Base-by-base conservation (phyloP, 176 grass and related monocot species). In the Avena eriantha region DNA sequence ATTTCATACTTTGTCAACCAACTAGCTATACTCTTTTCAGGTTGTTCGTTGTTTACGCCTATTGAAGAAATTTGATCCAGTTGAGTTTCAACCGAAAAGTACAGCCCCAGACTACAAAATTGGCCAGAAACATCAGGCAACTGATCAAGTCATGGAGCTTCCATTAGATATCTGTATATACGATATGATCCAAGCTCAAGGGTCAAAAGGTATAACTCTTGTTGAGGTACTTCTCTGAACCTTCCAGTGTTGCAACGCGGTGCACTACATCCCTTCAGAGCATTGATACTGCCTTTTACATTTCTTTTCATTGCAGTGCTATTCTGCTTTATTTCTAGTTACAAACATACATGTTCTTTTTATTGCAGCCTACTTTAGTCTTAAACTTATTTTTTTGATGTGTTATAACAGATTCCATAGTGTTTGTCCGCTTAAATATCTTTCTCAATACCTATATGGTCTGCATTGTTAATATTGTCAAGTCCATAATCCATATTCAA, bases 131-230 rank as follows among this genome's bases (percentile, higher is more conserved):
- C 85, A 82, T 56, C 88, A 98, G 88, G 83, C 85, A 22, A 98
- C 87, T 83, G 93, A 98, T 90, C 90, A 96, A 82, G 78, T 94
- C 84, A 76, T 98, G 70, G 96, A 98, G 56, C 93, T 98, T 86
- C 92, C 96, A 41, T 68, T 96, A 68, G 96, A 98, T 29, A 84
- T 91, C 54, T 88, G 96, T 65, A 94, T 98, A 83, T 98, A 98
- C 49, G 93, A 96, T 90, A 95, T 98, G 93, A 89, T 98, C 82
- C 91, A 91, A 89, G 87, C 71, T 26, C 84, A 92, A 90, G 96
- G 96, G 61, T 80, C 90, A 80, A 94, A 91, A 93, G 96, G 96
- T 77, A 94, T 96, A 82, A 98, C 93, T 33, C 93, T 98, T 84
- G 85, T 87, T 80, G 92, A 96, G 96, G 96, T 98, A 96, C 46